Evolutionary conservation across 1,284 basidiomycete genomes (phyloP).

Genomic region (Fistulinella cinereoalba): DNA sequence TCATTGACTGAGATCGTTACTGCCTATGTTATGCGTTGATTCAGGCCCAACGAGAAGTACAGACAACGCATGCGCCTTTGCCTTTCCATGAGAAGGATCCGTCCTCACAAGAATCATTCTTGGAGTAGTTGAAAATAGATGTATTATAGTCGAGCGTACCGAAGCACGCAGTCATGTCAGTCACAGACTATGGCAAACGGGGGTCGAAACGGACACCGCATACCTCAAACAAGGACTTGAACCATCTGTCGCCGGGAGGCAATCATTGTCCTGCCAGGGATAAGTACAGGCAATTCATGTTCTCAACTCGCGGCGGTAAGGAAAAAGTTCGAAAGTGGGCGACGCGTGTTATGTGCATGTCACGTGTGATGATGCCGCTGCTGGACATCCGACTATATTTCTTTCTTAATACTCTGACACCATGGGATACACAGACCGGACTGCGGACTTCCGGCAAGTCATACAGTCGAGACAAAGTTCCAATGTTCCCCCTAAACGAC

Average conservation of each 20-base stretch:
- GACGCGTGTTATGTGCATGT: not conserved
- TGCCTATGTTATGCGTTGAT: too few species aligned
- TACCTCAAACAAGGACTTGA: conserved; percentile 73
- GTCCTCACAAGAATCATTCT: conserved; percentile 23
- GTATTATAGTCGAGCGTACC: not conserved
- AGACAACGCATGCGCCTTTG: conserved; percentile 43
- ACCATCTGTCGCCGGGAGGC: conserved; percentile 35
- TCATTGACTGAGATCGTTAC: too few species aligned
- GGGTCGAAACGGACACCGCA: conserved; percentile 47
- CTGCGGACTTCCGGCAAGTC: conserved; percentile 55
- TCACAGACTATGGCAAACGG: conserved; percentile 70
- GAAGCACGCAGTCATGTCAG: conserved; percentile 41
- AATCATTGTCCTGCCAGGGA: conserved; percentile 2
- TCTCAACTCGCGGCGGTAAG: conserved; percentile 13
- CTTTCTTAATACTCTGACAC: not conserved
- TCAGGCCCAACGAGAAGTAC: conserved; percentile 53
- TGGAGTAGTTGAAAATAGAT: conserved; percentile 3
- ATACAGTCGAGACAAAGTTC: conserved; percentile 46
- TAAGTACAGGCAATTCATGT: conserved; percentile 8
- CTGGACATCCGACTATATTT: not conserved
- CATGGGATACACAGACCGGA: conserved; percentile 56
- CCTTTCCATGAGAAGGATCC: conserved; percentile 17
- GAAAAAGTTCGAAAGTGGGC: not conserved
- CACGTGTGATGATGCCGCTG: conserved; percentile 23
- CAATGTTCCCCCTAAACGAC: conserved; percentile 48